Evolutionary conservation across 225 moss, liverwort and hornwort genomes (phyloP).

Genomic region (Climacium dendroides): DNA sequence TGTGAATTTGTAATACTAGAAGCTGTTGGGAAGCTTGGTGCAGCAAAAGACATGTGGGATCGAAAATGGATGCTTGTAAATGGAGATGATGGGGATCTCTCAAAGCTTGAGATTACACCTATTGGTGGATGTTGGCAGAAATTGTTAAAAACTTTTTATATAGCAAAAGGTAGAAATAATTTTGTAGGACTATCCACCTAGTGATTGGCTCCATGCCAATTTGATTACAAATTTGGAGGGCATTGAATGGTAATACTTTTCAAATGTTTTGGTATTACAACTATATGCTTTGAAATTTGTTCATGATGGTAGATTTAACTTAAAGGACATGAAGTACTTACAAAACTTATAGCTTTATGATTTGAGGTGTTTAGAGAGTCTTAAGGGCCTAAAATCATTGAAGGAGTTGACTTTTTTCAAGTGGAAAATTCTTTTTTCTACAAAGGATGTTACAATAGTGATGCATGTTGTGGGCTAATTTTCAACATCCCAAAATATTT

Average conservation of each 20-base stretch:
- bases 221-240: not conserved
- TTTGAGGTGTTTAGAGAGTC: not conserved
- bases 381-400: not conserved
- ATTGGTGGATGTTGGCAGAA: not conserved
- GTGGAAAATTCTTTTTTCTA: too few relatives aligned
- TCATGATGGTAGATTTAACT: not conserved
- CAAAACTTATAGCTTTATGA: not conserved
- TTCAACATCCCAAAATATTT: not conserved
- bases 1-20: not conserved
- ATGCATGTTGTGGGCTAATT: not conserved
- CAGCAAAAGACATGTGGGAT: accelerated
- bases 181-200: accelerated
- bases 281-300: not conserved
- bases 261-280: not conserved
- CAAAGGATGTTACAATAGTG: too few relatives aligned
- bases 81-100: not conserved
- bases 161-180: not conserved
- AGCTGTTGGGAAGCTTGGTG: accelerated
- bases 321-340: not conserved
- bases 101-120: not conserved
- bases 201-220: accelerated
- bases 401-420: not conserved
- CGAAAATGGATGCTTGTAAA: not conserved
- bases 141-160: not conserved
- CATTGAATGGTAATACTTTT: not conserved